Evolutionary conservation across 371 early-diverging fungal species (phyloP), one percentile per base, ranked within the genome.

Genomic region (Mortierella sp.): DNA sequence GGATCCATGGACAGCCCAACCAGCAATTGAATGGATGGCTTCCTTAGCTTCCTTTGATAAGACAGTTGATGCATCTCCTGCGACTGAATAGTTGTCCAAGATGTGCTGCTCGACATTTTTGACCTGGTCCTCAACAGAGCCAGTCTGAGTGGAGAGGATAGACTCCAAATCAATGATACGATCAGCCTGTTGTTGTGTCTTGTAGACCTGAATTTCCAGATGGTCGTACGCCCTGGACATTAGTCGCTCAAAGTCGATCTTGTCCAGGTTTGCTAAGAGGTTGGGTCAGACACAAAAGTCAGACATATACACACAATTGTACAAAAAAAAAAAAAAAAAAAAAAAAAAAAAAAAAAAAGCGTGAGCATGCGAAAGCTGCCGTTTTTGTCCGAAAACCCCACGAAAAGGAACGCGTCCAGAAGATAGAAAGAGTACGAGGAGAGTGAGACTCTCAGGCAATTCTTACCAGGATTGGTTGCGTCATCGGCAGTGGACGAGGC

Each of bases 211-310:
- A 53, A 79, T 37, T 58, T 79, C 80, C 28, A 79, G 37, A 25
- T 69, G 66, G 53, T 60, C 46, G 47, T 79, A 73, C 18, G 73
- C 63, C 58, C 58, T 72, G 11, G 73, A 68, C 16, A 79, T 73
- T 46, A 70, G 52, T 48, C 64, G 69, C 16, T 61, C 60, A 59
- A 79, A 79, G 57, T 77, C 72, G 65, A 77, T 72, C 72, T 66
- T 72, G 60, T 77, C 79, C 5, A 58, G 44, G 62, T 64, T 55
- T 6, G 45, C 69, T 68, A 44, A 62, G 47, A 4, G 18, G 1
- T 7, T 19, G 21, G 12, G n/a, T 57, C 25, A 28, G 2, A 55
- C 7, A 44, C n/a, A n/a, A n/a, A n/a, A n/a, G n/a, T n/a, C n/a
- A n/a, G n/a, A n/a, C n/a, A n/a, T n/a, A n/a, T n/a, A n/a, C n/a